Evolutionary conservation across 2,329 filamentous ascomycete species (phyloP), one percentile per base, ranked within the genome.

Genomic region (Cercospora nicotianae): DNA sequence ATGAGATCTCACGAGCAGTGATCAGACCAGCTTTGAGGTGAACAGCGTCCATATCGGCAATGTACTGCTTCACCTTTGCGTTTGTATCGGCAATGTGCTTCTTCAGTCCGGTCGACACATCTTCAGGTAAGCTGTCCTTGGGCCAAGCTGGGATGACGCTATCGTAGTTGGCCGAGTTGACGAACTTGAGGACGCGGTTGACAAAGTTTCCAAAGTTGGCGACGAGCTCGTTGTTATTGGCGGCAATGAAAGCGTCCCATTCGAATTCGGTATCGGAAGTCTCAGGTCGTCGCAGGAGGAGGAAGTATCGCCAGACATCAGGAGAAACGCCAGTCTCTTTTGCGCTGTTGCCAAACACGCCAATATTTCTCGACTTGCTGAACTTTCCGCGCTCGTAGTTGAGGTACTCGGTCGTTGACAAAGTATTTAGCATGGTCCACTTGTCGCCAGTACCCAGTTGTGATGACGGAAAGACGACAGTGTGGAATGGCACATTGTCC

Each of bases 221-320:
- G 60, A 91, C 83, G n/a, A 97, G 86, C 77, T 95, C 92, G 76
- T 91, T 93, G 83, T 97, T 97, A 85, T 97, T 97, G 73, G 87
- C 85, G 39, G 89, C 86, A 70, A 95, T 90, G 80, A 97, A 96
- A 57, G 90, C 86, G 67, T 87, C 87, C 93, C 93, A 97, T 78
- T 94, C 91, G 79, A 97, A 97, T 77, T 97, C 91, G 0, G 92
- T 91, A 77, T 97, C 94, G 62, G 90, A 87, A 10, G 89, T 90
- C 80, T 97, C 94, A 0, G 94, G 94, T 66, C 94, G 88, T 78
- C 91, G 90, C 55, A 93, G 91, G 42, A 97, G 85, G 23, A 97
- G 87, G 82, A 95, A 97, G 81, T 94, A 97, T 72, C 94, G 86
- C 92, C 93, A 97, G n/a, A 97, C 92, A 70, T 94, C 92, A 0